Percentiles rank a stretch among this genome's conserved stretches.
Evolutionary conservation across 2,329 filamentous ascomycete genomes (phyloP).

Genomic region (Penicillium nordicum): DNA sequence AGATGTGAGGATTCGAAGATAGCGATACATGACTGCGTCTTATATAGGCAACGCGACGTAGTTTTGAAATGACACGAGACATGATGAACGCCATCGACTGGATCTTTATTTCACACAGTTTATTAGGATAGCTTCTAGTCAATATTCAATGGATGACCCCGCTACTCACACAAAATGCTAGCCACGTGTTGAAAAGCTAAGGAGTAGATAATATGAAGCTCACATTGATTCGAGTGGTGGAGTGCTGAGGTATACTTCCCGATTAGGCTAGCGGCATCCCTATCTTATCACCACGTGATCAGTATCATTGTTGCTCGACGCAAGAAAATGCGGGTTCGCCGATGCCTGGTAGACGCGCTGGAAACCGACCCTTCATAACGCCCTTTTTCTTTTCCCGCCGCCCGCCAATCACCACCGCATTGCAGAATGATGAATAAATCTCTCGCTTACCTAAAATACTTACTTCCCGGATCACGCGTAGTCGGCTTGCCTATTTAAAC

Average conservation of each 20-base stretch:
- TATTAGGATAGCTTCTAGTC: neutral
- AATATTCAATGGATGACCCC: neutral
- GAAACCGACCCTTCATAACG: constrained; percentile 42
- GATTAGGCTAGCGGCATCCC: neutral
- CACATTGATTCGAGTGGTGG: neutral
- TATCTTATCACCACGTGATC: constrained; percentile 26
- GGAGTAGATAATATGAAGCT: neutral
- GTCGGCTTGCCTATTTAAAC: constrained; percentile 35
- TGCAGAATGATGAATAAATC: constrained; percentile 24
- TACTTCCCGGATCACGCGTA: constrained; percentile 29
- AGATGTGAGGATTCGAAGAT: constrained; percentile 2
- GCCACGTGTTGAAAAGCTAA: neutral
- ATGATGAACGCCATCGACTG: constrained; percentile 4
- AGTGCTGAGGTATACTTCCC: neutral
- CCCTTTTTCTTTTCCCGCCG: constrained; percentile 31
- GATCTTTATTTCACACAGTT: neutral
- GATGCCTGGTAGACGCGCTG: constrained; percentile 23
- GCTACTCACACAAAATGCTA: neutral
- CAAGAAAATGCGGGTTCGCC: constrained; percentile 17
- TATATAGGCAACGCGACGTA: constrained; percentile 6
- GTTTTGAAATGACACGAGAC: constrained; percentile 7
- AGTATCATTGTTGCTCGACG: neutral
- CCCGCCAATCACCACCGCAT: constrained; percentile 35
- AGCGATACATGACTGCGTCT: constrained; percentile 9
- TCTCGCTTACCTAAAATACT: constrained; percentile 24